Base-by-base conservation (phyloP, 202 grass and related monocot genomes). In the Miscanthus sacchariflorus region DNA sequence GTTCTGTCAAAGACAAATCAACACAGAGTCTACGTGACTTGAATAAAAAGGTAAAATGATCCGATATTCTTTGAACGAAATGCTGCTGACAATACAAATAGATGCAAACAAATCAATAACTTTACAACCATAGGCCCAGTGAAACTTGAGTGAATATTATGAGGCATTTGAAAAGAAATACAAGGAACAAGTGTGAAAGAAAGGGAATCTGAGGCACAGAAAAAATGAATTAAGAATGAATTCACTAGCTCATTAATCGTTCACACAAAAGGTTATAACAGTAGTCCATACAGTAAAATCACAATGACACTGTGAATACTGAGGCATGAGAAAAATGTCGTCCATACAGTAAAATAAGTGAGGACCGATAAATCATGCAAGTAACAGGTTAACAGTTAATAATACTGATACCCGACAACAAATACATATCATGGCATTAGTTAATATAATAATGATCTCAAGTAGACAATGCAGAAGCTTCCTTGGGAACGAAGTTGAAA, bases 1-100 rank as follows among this genome's bases (percentile, higher is more conserved):
- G 79, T 83, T 14, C 87, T 79, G 70, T 12, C 21, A 86, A 83
- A 3, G 59, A 81, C 19, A 76, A 75, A 70, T 88, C 39, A 88
- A 76, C 2, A 70, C 5, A 69, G 36, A 46, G 17, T 12, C 38
- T 3, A n/a, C 44, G 45, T 61, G 6, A 78, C 36, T 38, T 83
- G 12, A 78, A 86, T 78, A 66, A 46, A 68, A 46, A 17, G 12
- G 35, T 13, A 56, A 59, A 69, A 84, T 50, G 7, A 44, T 76
- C 19, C 7, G 44, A 52, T 81, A 80, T 43, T 42, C 42, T 28
- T 10, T 33, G 58, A 64, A 78, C 25, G 1, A 78, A 63, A 23
- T 77, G 52, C 14, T 61, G 46, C 38, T 76, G 28, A 38, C 49
- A 43, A 21, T 23, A 14, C 4, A 38, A 84, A 69, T 75, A 84